Conservation (phyloP, 148 eudicot species). For the Suaeda aralocaspica region DNA sequence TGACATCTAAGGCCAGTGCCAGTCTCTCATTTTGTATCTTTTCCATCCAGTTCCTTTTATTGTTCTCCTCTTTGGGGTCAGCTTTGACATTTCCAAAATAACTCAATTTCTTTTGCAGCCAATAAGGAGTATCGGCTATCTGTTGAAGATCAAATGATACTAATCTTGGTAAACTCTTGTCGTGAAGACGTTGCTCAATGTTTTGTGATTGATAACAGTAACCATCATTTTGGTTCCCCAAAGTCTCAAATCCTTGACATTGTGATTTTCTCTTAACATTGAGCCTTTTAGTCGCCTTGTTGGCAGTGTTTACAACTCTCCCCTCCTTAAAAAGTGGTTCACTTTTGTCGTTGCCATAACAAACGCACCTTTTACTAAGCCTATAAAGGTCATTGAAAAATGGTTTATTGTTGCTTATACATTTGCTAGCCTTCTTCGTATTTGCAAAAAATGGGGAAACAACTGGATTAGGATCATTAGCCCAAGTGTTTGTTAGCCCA, state of each 20-base stretch:
- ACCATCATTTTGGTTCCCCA: background rate
- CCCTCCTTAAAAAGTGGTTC: background rate
- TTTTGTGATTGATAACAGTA: background rate
- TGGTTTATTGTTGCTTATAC: no score
- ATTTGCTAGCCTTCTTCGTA: no score
- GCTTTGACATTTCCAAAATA: background rate
- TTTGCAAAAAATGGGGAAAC: background rate
- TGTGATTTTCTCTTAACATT: background rate
- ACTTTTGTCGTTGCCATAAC: background rate
- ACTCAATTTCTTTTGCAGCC: no score
- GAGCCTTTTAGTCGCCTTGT: background rate
- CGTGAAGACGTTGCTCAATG: background rate
- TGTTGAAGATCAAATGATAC: background rate
- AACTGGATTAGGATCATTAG: no score
- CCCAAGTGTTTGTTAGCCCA: no score
- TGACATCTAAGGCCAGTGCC: background rate
- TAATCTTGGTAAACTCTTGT: background rate
- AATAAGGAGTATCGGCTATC: background rate
- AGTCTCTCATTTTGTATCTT: background rate
- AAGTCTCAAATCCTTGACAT: background rate
- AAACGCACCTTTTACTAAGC: no score
- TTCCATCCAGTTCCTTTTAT: slow-evolving; percentile 13
- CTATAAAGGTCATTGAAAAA: no score
- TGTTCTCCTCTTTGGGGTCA: background rate
- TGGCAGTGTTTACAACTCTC: background rate